phyloP scores from a whole-genome alignment of 2,329 filamentous ascomycete genomes.

The Daldinia eschscholtzii region DNA sequence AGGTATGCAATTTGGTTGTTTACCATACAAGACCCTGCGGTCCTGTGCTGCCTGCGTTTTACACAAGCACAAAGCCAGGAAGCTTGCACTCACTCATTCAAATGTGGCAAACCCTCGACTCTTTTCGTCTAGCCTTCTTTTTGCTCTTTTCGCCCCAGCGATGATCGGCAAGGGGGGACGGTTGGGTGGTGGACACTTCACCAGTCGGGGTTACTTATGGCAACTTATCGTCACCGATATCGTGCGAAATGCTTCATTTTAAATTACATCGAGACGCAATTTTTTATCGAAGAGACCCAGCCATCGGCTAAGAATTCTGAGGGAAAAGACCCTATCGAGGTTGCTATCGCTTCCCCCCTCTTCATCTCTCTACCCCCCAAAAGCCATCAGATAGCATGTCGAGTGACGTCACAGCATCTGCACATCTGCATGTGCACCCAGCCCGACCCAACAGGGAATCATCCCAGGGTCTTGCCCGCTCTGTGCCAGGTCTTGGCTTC shows the following conservation, averaged over 20 bases:
- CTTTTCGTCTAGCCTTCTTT: constrained; percentile 11
- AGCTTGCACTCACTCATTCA: constrained; percentile 4
- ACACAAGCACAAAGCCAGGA: constrained; percentile 4
- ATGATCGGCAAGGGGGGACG: constrained; percentile 6
- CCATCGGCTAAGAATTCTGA: constrained; percentile 6
- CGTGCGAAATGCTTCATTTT: constrained; percentile 27
- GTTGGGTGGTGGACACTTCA: constrained; percentile 8
- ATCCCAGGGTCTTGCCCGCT: constrained; percentile 25
- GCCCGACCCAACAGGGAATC: constrained; percentile 34
- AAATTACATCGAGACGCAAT: constrained; percentile 16
- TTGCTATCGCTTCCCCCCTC: background rate
- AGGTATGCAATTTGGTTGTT: constrained; percentile 1
- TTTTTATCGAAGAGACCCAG: constrained; percentile 21
- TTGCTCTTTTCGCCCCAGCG: constrained; percentile 8
- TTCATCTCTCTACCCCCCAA: background rate
- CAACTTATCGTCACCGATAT: constrained; percentile 16
- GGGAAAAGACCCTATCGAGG: constrained; percentile 5
- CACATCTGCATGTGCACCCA: constrained; percentile 43
- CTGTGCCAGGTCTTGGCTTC: constrained; percentile 29
- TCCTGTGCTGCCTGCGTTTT: background rate
- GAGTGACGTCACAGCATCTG: constrained; percentile 43
- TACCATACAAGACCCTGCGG: background rate
- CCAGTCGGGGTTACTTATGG: constrained; percentile 12
- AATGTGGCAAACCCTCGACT: constrained; percentile 23
- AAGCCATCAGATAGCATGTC: constrained; percentile 25